Conservation (phyloP, 2,329 filamentous ascomycete genomes). For the Hypoxylon sp. region DNA sequence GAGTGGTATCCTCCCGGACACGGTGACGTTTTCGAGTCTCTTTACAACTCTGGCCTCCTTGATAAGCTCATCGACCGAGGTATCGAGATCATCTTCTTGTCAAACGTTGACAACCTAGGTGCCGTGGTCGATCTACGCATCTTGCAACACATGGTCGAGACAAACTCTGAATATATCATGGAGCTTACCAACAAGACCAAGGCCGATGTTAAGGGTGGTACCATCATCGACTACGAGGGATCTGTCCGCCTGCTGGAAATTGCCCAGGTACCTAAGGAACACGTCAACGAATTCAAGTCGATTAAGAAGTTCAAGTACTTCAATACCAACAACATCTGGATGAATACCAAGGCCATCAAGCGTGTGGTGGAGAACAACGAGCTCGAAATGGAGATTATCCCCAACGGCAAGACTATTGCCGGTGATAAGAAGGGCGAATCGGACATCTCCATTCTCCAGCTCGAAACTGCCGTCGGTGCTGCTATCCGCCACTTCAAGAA, state of each 20-base stretch:
- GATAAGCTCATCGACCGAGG: slow-evolving; percentile 96
- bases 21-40: slow-evolving; percentile 99
- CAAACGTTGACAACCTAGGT: slow-evolving; percentile 98
- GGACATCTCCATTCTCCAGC: slow-evolving; percentile 96
- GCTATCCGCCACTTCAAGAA: slow-evolving; percentile 99
- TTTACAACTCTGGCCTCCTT: slow-evolving; percentile 98
- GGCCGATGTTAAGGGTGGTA: slow-evolving; percentile 99
- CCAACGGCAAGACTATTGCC: slow-evolving; percentile 98
- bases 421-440: slow-evolving; percentile 99
- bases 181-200: slow-evolving; percentile 99
- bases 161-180: slow-evolving; percentile 98
- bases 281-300: slow-evolving; percentile 99
- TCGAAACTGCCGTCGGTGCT: slow-evolving; percentile 98
- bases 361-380: slow-evolving; percentile 98
- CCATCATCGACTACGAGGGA: slow-evolving; percentile 99
- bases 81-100: slow-evolving; percentile 98
- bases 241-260: slow-evolving; percentile 97
- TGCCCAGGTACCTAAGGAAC: slow-evolving; percentile 99
- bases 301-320: slow-evolving; percentile 99
- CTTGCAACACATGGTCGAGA: slow-evolving; percentile 99
- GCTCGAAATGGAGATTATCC: slow-evolving; percentile 99
- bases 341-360: slow-evolving; percentile 98
- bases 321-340: slow-evolving; percentile 99
- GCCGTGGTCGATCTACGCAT: slow-evolving; percentile 98
- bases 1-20: slow-evolving; percentile 99